Percentiles rank a stretch among this genome's conserved stretches.
These are phyloP conservation scores for Vigna trinervia DNA, from an alignment of 306 rosid species.

Conservation along the genomic window DNA sequence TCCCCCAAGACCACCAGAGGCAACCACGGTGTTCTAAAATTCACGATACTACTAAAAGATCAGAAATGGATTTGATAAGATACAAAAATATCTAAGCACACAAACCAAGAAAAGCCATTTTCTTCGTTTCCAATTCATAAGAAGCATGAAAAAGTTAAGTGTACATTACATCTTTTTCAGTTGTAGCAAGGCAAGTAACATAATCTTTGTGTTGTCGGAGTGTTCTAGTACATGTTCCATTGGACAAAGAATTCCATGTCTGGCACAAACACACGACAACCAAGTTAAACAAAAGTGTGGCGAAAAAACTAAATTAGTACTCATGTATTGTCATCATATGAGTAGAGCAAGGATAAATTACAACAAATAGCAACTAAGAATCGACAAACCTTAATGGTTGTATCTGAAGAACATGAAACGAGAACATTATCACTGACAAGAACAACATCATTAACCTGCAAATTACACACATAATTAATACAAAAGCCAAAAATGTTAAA, in stretches of 20 bases:
- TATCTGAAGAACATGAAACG: slow-evolving; percentile 90
- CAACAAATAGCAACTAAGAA: slow-evolving; percentile 12
- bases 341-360: slow-evolving; percentile 14
- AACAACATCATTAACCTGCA: slow-evolving; percentile 87
- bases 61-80: slow-evolving; percentile 64
- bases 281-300: not conserved
- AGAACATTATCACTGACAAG: slow-evolving; percentile 72
- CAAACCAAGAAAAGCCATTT: slow-evolving; percentile 29
- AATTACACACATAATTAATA: not conserved
- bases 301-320: not conserved
- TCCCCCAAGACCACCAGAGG: slow-evolving; percentile 99
- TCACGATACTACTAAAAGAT: slow-evolving; percentile 84
- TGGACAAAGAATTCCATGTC: slow-evolving; percentile 80
- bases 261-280: slow-evolving; percentile 28
- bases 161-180: slow-evolving; percentile 79
- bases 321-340: not conserved
- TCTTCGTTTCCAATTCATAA: slow-evolving; percentile 40
- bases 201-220: slow-evolving; percentile 86
- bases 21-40: slow-evolving; percentile 98
- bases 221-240: slow-evolving; percentile 71
- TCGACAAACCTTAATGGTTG: slow-evolving; percentile 74
- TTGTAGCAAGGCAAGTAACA: slow-evolving; percentile 82
- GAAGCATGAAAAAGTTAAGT: slow-evolving; percentile 42
- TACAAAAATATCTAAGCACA: slow-evolving; percentile 39
- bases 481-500: slow-evolving; percentile 8